phyloP scores from a whole-genome alignment of 768 basidiomycete species.

The Naganishia vaughanmartiniae region DNA sequence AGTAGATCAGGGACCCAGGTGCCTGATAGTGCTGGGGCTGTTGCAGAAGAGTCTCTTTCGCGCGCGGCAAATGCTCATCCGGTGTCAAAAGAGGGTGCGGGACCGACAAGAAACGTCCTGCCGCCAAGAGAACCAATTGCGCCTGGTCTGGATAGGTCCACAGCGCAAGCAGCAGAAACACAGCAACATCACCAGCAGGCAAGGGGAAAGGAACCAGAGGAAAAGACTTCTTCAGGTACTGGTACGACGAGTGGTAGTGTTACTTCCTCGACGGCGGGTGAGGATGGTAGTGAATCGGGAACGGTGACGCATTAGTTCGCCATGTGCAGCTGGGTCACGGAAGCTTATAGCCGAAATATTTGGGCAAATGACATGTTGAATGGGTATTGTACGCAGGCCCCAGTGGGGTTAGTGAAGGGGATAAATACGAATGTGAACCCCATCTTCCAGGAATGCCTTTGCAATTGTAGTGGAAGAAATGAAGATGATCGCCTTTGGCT shows the following conservation, averaged over 20 bases:
- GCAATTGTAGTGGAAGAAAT: too few species aligned
- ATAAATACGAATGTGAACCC: too few species aligned
- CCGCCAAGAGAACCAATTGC: background rate
- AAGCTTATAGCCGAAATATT: too few species aligned
- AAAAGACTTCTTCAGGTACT: slow-evolving; percentile 56
- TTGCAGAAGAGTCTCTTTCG: background rate
- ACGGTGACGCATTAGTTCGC: slow-evolving; percentile 1
- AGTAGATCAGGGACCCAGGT: background rate
- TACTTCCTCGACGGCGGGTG: background rate
- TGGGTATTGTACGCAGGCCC: too few species aligned
- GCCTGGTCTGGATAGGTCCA: background rate
- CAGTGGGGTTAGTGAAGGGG: too few species aligned
- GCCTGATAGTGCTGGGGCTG: background rate
- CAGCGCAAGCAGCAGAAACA: background rate
- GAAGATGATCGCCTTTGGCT: too few species aligned
- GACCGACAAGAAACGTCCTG: too few species aligned
- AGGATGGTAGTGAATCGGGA: slow-evolving; percentile 5
- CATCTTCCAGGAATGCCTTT: too few species aligned
- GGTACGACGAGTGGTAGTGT: slow-evolving; percentile 10
- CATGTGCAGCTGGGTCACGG: too few species aligned
- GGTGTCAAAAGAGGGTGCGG: too few species aligned
- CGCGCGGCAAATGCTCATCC: too few species aligned
- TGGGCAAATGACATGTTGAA: too few species aligned
- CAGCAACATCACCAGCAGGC: background rate
- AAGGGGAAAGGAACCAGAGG: slow-evolving; percentile 44